Evolutionary conservation across 495 filamentous ascomycete genomes (phyloP), one percentile per base, ranked within the genome.

Genomic region (Saxispiralis lemnorum): DNA sequence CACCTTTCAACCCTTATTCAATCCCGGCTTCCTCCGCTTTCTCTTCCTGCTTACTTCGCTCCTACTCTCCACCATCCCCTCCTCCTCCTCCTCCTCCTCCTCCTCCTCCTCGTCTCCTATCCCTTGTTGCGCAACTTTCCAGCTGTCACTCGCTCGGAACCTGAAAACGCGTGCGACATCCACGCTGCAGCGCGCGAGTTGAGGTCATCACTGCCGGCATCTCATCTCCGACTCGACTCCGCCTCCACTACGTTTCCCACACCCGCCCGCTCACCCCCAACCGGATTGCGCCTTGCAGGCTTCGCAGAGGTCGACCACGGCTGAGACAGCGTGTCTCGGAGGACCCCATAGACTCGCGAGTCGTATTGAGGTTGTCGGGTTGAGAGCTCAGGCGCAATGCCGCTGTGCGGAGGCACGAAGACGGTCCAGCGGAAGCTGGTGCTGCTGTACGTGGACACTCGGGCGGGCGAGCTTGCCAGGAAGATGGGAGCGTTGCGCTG

Each of bases 381-480:
- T 28, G 24, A 28, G 24, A 28, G 24, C 17, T 19, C 13, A 36
- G 32, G 18, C 38, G 61, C 57, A 58, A 77, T 77, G 73, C 71
- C 70, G 58, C 70, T 76, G 38, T 69, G 74, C 59, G 75, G 75
- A 44, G 73, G 74, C 52, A 70, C 58, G 62, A 76, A 80, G 72
- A 93, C 73, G 31, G 85, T 89, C 52, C 83, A 93, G 68, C 81
- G 89, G 62, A 97, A 97, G 76, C 79, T 97, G 61, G 89, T 97
- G 59, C 73, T 97, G 47, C 68, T 97, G 86, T 93, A 65, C 63
- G 80, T 82, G 32, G 21, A 18, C 15, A 42, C 18, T 39, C 21
- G 19, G 20, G 32, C 38, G 21, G 7, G 18, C 36, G n/a, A 24
- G n/a, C 33, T n/a, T n/a, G n/a, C n/a, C n/a, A n/a, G n/a, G n/a